Percentiles rank a stretch among this genome's conserved stretches.
phyloP scores from a whole-genome alignment of 192 early-diverging fungal genomes.

The Piromyces sp. region DNA sequence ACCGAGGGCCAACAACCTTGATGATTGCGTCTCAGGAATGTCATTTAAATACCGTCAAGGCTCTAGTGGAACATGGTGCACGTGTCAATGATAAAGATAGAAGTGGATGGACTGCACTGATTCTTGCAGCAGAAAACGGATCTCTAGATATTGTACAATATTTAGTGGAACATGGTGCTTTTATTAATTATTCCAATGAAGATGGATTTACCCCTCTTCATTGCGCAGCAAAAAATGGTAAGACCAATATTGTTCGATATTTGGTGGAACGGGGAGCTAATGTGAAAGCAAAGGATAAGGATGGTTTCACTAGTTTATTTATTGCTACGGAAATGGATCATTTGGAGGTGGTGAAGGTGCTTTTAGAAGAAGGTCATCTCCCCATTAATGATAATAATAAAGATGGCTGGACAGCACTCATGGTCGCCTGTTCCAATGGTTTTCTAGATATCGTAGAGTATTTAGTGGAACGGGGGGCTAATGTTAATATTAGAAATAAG shows the following conservation, averaged over 20 bases:
- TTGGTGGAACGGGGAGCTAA: not conserved
- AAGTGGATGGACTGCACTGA: not conserved
- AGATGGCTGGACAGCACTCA: not conserved
- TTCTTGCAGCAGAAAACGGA: not conserved
- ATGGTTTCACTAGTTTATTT: not conserved
- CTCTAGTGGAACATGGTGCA: not conserved
- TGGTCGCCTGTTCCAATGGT: not conserved
- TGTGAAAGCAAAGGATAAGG: not conserved
- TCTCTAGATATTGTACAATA: not conserved
- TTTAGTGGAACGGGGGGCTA: not conserved
- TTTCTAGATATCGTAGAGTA: not conserved
- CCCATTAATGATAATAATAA: not conserved
- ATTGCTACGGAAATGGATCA: not conserved
- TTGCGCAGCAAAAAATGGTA: not conserved
- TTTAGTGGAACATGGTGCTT: not conserved
- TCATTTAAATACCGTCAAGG: not conserved
- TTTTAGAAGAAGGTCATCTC: not conserved
- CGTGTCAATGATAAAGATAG: not conserved
- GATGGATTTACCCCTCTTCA: not conserved
- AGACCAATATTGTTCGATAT: not conserved
- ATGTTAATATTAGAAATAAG: not conserved
- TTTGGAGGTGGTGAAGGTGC: not conserved
- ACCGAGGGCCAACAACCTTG: not conserved
- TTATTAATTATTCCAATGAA: not conserved
- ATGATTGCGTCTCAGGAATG: not conserved